Evolutionary conservation across 2,329 filamentous ascomycete genomes (phyloP), one percentile per base, ranked within the genome.

Genomic region (Fusarium sp.): DNA sequence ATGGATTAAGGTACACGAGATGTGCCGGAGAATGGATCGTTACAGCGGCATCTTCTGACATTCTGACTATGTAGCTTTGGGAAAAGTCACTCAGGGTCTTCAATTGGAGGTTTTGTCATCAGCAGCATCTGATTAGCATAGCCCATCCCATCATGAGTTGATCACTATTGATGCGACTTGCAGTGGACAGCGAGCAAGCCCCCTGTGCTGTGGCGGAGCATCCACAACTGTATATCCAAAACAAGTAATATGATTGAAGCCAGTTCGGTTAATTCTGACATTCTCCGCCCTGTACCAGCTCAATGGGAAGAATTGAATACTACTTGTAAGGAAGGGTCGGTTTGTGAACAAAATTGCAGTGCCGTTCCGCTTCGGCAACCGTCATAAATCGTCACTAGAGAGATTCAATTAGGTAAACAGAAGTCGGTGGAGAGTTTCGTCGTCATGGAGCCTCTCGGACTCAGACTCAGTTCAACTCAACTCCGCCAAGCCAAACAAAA

Each of bases 121-220:
- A 39, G 18, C 29, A 58, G 33, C 51, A 69, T 57, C 64, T 49
- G 60, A 63, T 69, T 52, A 63, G 42, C 48, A 56, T 59, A 63
- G 57, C 61, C 56, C 38, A 62, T 60, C 61, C 57, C 45, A 64
- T 60, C 41, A 60, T 45, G 33, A 63, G 38, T 63, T 61, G 46
- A 49, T 33, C 45, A 49, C 33, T 21, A 18, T n/a, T 48, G 37
- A 63, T 38, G 31, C 15, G 49, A 56, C 63, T 33, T 35, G 29
- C 29, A 29, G 33, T 25, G 29, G 27, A 54, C 25, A 51, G 49
- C 64, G 48, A 69, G 44, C 31, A 33, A 33, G 64, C 64, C 64
- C 64, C 49, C 57, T 49, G 66, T 69, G 66, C 45, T 68, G 66
- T 69, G 66, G 64, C 66, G 64, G 45, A 69, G 64, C 45, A 41